A percentile compares a stretch with the other conserved stretches of the same genome.
Evolutionary conservation across 257 asterid genomes (phyloP).

Genomic region (Lantana camara): DNA sequence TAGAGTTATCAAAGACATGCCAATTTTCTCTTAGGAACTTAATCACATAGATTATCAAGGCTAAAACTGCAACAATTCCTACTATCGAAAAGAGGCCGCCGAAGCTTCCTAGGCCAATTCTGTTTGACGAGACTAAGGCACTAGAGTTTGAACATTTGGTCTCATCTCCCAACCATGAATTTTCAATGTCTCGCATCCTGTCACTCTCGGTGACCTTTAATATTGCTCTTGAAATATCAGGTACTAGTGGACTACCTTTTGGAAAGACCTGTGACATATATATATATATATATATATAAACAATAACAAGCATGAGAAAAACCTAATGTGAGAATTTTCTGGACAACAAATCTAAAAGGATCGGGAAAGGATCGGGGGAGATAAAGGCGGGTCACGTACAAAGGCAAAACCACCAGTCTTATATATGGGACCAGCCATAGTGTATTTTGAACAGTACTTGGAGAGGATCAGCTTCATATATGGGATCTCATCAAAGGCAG

Average conservation of each 20-base stretch:
- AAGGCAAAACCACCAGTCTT: conserved; percentile 52
- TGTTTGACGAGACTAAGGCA: conserved; percentile 27
- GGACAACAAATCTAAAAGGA: too few relatives aligned
- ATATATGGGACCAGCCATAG: conserved; percentile 38
- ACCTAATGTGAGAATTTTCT: too few relatives aligned
- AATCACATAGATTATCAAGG: conserved; percentile 24
- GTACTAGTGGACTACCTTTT: conserved; percentile 52
- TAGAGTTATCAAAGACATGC: conserved; percentile 16
- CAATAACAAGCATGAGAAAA: too few relatives aligned
- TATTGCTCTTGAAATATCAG: conserved; percentile 53
- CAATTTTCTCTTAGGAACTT: conserved; percentile 38
- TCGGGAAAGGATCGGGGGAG: too few relatives aligned
- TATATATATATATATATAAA: too few relatives aligned
- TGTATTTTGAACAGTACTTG: conserved; percentile 42
- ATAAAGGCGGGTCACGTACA: conserved; percentile 27
- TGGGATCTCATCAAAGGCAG: conserved; percentile 41
- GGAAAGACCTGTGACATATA: conserved; percentile 56
- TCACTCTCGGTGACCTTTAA: conserved; percentile 47
- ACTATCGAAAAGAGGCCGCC: conserved; percentile 53
- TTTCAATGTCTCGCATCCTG: conserved; percentile 44
- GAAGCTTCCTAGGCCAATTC: conserved; percentile 51
- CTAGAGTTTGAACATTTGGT: conserved; percentile 28
- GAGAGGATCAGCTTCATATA: conserved; percentile 42
- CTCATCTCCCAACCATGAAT: conserved; percentile 37
- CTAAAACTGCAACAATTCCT: conserved; percentile 28